These are phyloP conservation scores for Boeremia exigua DNA, from an alignment of 2,329 filamentous ascomycete species.

Conservation along the genomic window DNA sequence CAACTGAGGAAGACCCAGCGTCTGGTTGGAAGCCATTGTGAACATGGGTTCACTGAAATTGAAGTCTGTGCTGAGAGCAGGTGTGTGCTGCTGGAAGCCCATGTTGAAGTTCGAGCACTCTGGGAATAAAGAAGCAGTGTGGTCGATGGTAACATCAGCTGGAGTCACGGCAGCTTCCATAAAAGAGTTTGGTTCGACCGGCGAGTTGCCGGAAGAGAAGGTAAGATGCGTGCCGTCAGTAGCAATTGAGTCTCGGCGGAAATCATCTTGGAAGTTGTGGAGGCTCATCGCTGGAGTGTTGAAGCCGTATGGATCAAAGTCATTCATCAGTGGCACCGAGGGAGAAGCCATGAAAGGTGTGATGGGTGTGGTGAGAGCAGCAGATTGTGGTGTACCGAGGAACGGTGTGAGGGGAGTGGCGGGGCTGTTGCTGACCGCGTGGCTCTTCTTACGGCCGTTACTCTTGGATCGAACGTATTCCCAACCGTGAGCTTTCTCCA, in stretches of 20 bases:
- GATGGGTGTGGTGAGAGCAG: conserved; percentile 42
- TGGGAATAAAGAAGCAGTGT: conserved; percentile 65
- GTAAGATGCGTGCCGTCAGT: conserved; percentile 47
- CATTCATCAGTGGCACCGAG: conserved; percentile 46
- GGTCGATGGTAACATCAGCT: conserved; percentile 60
- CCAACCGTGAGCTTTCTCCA: conserved; percentile 96
- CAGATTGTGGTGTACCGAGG: conserved; percentile 45
- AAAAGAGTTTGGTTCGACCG: conserved; percentile 50
- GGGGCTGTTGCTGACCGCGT: conserved; percentile 33
- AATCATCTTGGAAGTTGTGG: conserved; percentile 40
- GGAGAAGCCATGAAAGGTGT: conserved; percentile 52
- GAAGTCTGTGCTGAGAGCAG: conserved; percentile 42
- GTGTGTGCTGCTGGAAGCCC: conserved; percentile 63
- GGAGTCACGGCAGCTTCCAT: conserved; percentile 52
- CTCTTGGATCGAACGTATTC: conserved; percentile 91
- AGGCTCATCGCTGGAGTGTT: conserved; percentile 41
- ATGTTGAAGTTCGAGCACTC: conserved; percentile 64
- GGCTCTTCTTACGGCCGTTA: conserved; percentile 64
- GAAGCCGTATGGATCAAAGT: conserved; percentile 41
- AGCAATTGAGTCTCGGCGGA: conserved; percentile 47
- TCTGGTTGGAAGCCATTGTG: conserved; percentile 21
- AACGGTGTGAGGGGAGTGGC: conserved; percentile 46
- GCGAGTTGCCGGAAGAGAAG: conserved; percentile 51
- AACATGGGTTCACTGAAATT: conserved; percentile 52
- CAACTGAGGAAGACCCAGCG: conserved; percentile 57